phyloP scores from a whole-genome alignment of 805 yeast genomes.

The Pichia cabralensis region DNA sequence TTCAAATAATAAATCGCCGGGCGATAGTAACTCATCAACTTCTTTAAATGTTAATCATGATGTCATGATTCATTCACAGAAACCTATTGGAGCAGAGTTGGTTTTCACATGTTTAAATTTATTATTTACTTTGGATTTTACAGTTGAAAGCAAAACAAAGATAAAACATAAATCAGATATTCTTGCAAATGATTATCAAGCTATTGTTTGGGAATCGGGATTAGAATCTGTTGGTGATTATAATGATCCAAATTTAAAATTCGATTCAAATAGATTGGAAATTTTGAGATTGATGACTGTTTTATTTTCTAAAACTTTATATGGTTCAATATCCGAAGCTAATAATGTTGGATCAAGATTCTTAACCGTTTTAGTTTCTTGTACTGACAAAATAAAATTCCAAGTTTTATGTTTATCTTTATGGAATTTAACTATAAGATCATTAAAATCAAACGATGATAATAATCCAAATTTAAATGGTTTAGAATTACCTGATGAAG shows the following conservation, averaged over 20 bases:
- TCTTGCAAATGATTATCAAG: slow-evolving; percentile 24
- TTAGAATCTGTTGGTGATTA: slow-evolving; percentile 36
- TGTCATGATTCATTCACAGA: background rate
- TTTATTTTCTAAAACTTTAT: slow-evolving; percentile 53
- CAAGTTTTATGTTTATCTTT: slow-evolving; percentile 57
- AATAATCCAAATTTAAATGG: slow-evolving; percentile 24
- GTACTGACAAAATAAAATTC: slow-evolving; percentile 37
- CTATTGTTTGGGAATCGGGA: slow-evolving; percentile 72
- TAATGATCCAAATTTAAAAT: slow-evolving; percentile 27
- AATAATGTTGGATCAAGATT: slow-evolving; percentile 50
- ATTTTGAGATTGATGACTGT: slow-evolving; percentile 51
- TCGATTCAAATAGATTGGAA: slow-evolving; percentile 61
- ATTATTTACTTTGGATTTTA: slow-evolving; percentile 49
- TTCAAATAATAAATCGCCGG: too few relatives aligned
- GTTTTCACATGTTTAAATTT: slow-evolving; percentile 32
- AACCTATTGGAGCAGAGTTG: slow-evolving; percentile 30
- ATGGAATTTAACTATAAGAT: slow-evolving; percentile 50
- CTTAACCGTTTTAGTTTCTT: slow-evolving; percentile 43
- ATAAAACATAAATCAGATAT: too few relatives aligned
- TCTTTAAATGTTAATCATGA: slow-evolving; percentile 1
- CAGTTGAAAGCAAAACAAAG: slow-evolving; percentile 27
- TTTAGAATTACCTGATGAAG: slow-evolving; percentile 23
- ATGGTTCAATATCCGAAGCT: slow-evolving; percentile 32
- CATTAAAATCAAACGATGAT: slow-evolving; percentile 27
- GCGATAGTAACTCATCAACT: too few relatives aligned